A percentile compares a stretch with the other conserved stretches of the same genome.
These are phyloP conservation scores for Penicillium pulvis DNA, from an alignment of 495 filamentous ascomycete genomes.

Conservation along the genomic window DNA sequence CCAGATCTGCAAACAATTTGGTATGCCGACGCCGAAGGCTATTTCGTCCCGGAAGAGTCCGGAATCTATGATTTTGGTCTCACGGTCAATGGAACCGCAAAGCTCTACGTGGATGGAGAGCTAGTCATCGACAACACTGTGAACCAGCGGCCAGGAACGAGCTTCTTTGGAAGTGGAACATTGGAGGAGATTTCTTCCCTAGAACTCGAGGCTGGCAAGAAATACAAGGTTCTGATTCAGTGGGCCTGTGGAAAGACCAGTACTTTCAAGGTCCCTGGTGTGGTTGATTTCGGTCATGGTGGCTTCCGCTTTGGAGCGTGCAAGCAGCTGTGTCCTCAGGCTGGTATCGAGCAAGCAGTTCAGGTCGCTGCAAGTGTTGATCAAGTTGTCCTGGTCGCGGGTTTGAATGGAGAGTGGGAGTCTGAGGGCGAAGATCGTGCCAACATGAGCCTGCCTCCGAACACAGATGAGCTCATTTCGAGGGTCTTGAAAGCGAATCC, in stretches of 20 bases:
- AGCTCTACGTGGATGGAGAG: constrained; percentile 65
- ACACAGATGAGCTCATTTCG: constrained; percentile 68
- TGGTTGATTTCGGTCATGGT: constrained; percentile 58
- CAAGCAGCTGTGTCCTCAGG: constrained; percentile 57
- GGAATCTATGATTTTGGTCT: constrained; percentile 72
- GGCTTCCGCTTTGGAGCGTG: constrained; percentile 75
- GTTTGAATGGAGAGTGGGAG: constrained; percentile 82
- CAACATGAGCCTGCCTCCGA: constrained; percentile 72
- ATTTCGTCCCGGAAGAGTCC: constrained; percentile 53
- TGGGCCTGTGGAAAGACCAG: constrained; percentile 28
- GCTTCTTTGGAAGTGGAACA: constrained; percentile 60
- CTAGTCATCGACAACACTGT: constrained; percentile 65
- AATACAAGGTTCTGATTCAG: constrained; percentile 61
- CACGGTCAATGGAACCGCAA: constrained; percentile 69
- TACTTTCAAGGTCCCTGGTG: constrained; percentile 49
- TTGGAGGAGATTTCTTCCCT: constrained; percentile 56
- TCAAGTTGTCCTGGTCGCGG: constrained; percentile 72
- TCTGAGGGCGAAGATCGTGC: constrained; percentile 78
- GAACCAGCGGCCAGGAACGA: constrained; percentile 54
- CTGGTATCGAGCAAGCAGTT: constrained; percentile 56
- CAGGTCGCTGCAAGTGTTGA: constrained; percentile 63
- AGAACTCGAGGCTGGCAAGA: constrained; percentile 53
- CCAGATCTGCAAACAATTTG: constrained; percentile 48
- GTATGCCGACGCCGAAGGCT: constrained; percentile 60
- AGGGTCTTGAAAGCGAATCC: constrained; percentile 68